Base-by-base conservation (phyloP, 805 yeast species). In the Metschnikowia orientalis region DNA sequence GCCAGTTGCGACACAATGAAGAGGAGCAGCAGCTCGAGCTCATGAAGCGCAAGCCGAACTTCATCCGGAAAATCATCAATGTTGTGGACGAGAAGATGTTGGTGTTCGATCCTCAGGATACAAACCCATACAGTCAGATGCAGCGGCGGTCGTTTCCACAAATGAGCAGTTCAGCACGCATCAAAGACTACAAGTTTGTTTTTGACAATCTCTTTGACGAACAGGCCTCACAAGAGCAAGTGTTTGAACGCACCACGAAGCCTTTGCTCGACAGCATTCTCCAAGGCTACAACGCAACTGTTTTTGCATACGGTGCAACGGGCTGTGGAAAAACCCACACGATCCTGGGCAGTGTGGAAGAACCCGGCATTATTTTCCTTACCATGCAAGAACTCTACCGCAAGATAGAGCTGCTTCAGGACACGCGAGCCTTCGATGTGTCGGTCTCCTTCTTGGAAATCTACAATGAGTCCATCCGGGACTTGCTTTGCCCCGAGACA, bases 311-410 rank as follows among this genome's bases (percentile, higher is more conserved):
- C 54, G 97, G 97, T 1, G 95, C 97, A 18, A 89, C 97, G 0
- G 97, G 97, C 0, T 89, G 97, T 57, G 97, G 97, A n/a, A 89
- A 89, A 53, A 89, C 97, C 0, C 87, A 82, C 54, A 89, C 97
- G 0, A 83, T 89, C 19, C 74, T 81, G 53, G 96, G 96, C 0
- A 72, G 79, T 0, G 69, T 77, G 0, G 73, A 73, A 2, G 60
- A 71, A 16, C 95, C 95, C 0, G 96, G 95, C 0, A 73, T 89
- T 9, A 81, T 87, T 0, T 84, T 79, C 47, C 59, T 80, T 25
- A 80, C 95, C 0, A 78, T 86, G 81, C 67, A 75, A 41, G 95
- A 85, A 38, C 61, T 90, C 20, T 88, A 81, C 53, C 61, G 61
- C 12, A 65, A 67, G 34, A 82, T 88, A 18, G 81, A 77, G 9